These are phyloP conservation scores for Dentipellis fragilis DNA, from an alignment of 768 basidiomycete genomes.

Conservation along the genomic window DNA sequence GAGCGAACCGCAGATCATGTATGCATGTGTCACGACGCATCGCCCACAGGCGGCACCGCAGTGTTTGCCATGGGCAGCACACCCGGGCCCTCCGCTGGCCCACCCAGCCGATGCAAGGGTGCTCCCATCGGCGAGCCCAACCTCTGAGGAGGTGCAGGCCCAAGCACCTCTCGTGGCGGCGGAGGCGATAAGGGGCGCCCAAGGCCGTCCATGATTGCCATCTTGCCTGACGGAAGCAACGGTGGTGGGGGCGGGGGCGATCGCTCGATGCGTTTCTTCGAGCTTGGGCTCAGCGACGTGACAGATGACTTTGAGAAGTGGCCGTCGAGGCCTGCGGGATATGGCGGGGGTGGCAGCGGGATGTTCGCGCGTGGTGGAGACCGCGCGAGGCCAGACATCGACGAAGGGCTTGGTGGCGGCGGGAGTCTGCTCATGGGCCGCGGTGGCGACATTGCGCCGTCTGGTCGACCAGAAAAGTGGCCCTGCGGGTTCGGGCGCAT, in stretches of 20 bases:
- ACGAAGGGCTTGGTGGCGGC: not conserved
- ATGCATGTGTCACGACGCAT: not conserved
- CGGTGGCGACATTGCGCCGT: not conserved
- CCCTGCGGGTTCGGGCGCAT: not conserved
- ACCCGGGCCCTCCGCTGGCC: not conserved
- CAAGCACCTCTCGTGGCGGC: not conserved
- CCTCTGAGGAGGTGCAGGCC: not conserved
- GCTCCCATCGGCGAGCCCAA: not conserved
- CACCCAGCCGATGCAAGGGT: not conserved
- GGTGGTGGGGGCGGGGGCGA: slow-evolving; percentile 4
- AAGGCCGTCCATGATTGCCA: not conserved
- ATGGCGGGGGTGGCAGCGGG: not conserved
- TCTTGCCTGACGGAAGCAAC: not conserved
- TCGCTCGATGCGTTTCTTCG: not conserved
- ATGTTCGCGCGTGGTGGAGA: slow-evolving; percentile 1
- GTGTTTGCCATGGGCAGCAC: not conserved
- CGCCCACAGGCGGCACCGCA: not conserved
- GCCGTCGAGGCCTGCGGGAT: not conserved
- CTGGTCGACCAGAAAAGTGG: not conserved
- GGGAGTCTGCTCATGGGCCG: not conserved
- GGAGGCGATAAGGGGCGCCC: slow-evolving; percentile 7
- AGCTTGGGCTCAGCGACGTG: not conserved
- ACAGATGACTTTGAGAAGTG: not conserved
- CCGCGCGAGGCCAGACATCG: not conserved
- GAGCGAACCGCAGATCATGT: not conserved